Percentiles rank a stretch among this genome's conserved stretches.
Evolutionary conservation across 2,329 filamentous ascomycete genomes (phyloP).

Genomic region (Aspergillus felis): DNA sequence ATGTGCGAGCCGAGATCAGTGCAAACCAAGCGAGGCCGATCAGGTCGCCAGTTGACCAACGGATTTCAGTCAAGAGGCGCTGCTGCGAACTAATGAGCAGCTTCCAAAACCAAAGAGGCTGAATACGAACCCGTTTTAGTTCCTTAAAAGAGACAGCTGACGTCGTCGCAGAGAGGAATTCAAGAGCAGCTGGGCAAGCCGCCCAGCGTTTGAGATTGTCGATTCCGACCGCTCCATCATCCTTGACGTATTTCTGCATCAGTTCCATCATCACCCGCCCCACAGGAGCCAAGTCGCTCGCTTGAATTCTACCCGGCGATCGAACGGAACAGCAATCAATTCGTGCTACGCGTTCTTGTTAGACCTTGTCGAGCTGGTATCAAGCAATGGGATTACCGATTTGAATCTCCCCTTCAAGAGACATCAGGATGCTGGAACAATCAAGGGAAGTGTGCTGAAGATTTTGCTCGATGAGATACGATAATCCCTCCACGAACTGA

Average conservation of each 20-base stretch:
- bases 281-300: conserved; percentile 20
- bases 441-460: conserved; percentile 8
- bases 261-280: conserved; percentile 23
- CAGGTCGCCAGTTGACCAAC: conserved; percentile 10
- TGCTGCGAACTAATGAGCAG: conserved; percentile 10
- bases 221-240: conserved; percentile 28
- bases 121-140: conserved; percentile 10
- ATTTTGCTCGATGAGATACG: conserved; percentile 9
- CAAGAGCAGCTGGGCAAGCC: conserved; percentile 4
- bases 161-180: conserved; percentile 4
- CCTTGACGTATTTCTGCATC: conserved; percentile 31
- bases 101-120: conserved; percentile 1
- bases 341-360: too few species aligned
- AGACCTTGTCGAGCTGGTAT: background rate
- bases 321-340: too few species aligned
- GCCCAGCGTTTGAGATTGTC: conserved; percentile 18
- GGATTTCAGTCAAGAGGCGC: conserved; percentile 12
- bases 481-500: conserved; percentile 16
- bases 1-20: conserved; percentile 16
- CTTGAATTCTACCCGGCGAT: conserved; percentile 5
- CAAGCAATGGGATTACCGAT: conserved; percentile 16
- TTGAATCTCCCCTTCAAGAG: conserved; percentile 17
- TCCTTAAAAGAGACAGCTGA: conserved; percentile 14
- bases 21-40: conserved; percentile 16
- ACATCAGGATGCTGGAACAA: conserved; percentile 22